Percentiles rank a stretch among this genome's conserved stretches.
Evolutionary conservation across 306 rosid genomes (phyloP).

Genomic region (Cyamopsis tetragonoloba): DNA sequence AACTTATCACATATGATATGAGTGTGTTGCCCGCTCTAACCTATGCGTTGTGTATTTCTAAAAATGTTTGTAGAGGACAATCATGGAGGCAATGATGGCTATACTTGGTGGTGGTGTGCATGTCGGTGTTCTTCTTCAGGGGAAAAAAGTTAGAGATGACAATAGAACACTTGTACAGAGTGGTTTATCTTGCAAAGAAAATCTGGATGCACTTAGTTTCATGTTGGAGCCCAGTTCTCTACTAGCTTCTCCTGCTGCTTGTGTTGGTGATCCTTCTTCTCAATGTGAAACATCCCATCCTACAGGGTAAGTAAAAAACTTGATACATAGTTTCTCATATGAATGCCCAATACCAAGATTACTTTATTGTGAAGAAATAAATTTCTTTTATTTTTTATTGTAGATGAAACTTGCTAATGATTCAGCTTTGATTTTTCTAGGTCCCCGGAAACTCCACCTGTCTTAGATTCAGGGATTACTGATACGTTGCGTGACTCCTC

Average conservation of each 20-base stretch:
- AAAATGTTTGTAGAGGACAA: conserved; percentile 52
- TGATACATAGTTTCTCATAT: conserved; percentile 6
- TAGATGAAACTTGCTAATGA: neutral
- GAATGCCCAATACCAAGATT: neutral
- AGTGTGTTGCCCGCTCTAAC: conserved; percentile 1
- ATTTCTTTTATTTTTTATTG: neutral
- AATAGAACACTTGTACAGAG: conserved; percentile 74
- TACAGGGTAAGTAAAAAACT: conserved; percentile 44
- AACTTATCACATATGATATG: neutral
- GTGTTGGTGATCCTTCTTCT: conserved; percentile 48
- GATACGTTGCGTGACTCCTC: conserved; percentile 44
- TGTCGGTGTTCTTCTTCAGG: conserved; percentile 74
- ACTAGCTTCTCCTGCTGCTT: conserved; percentile 40
- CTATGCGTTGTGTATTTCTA: neutral
- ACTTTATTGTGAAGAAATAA: conserved; percentile 31
- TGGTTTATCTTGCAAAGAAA: conserved; percentile 75
- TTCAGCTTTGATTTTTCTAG: conserved; percentile 39
- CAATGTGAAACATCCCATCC: conserved; percentile 48
- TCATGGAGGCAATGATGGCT: conserved; percentile 76
- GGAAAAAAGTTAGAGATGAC: conserved; percentile 75
- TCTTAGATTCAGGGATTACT: conserved; percentile 40
- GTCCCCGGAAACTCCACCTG: conserved; percentile 53
- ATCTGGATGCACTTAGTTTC: conserved; percentile 69
- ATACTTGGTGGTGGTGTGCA: conserved; percentile 63
- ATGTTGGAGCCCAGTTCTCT: conserved; percentile 65